phyloP scores from a whole-genome alignment of 768 basidiomycete genomes.

The Pisolithus marmoratus region DNA sequence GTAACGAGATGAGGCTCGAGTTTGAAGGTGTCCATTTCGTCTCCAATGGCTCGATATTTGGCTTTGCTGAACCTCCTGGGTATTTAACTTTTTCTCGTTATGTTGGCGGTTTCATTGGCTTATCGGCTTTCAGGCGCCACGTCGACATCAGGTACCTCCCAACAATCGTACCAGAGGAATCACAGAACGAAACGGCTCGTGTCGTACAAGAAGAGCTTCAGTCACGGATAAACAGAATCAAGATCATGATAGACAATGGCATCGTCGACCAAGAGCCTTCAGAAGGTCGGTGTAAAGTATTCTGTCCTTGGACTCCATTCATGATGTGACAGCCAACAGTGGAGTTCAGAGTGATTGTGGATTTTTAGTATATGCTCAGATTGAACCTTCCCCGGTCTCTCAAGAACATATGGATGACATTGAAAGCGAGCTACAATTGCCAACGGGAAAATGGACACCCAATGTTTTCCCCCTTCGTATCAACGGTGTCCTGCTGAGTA shows the following conservation, averaged over 20 bases:
- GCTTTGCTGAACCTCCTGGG: slow-evolving; percentile 61
- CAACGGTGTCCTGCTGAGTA: slow-evolving; percentile 67
- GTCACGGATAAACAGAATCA: slow-evolving; percentile 53
- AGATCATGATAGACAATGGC: slow-evolving; percentile 60
- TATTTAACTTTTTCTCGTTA: slow-evolving; percentile 25
- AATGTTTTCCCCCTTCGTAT: slow-evolving; percentile 50
- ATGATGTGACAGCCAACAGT: slow-evolving; percentile 34
- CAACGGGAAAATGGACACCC: slow-evolving; percentile 64
- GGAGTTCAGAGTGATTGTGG: slow-evolving; percentile 47
- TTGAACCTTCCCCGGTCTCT: slow-evolving; percentile 50
- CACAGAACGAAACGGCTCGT: slow-evolving; percentile 52
- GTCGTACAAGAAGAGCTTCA: slow-evolving; percentile 56
- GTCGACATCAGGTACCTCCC: slow-evolving; percentile 67
- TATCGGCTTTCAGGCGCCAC: slow-evolving; percentile 33
- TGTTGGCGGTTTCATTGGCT: neutral
- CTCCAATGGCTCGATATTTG: slow-evolving; percentile 70
- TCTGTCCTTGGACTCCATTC: neutral
- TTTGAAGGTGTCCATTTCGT: slow-evolving; percentile 77
- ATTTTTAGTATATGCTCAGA: slow-evolving; percentile 61
- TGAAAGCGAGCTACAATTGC: slow-evolving; percentile 68
- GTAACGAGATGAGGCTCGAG: slow-evolving; percentile 60
- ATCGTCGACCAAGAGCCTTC: slow-evolving; percentile 49
- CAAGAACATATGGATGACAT: slow-evolving; percentile 57
- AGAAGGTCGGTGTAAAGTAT: slow-evolving; percentile 21
- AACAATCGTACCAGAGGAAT: slow-evolving; percentile 51